Evolutionary conservation across 2,329 filamentous ascomycete genomes (phyloP).

Genomic region (Epichloe typhina): DNA sequence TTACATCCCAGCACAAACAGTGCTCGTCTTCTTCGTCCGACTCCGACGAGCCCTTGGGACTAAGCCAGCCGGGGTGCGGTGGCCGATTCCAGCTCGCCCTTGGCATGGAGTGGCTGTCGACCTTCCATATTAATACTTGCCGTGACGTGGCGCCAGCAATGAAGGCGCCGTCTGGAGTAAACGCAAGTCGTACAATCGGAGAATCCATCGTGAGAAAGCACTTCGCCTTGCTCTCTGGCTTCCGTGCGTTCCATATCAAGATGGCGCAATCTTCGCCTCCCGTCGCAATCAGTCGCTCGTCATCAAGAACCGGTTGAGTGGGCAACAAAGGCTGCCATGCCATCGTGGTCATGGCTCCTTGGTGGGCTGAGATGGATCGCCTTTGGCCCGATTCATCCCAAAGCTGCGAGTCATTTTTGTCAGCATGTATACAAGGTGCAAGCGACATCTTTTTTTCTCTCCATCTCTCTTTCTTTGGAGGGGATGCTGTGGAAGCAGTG

Average conservation of each 20-base stretch:
- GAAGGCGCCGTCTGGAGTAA: conserved; percentile 50
- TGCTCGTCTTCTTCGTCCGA: conserved; percentile 47
- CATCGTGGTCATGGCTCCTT: conserved; percentile 43
- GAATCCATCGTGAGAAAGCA: conserved; percentile 48
- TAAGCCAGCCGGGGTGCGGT: conserved; percentile 44
- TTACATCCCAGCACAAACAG: conserved; percentile 48
- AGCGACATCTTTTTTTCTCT: background rate
- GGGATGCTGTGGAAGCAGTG: background rate
- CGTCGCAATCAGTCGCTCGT: conserved; percentile 46
- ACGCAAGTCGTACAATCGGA: conserved; percentile 44
- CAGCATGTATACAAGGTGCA: background rate
- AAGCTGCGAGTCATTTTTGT: conserved; percentile 24
- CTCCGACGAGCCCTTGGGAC: conserved; percentile 38
- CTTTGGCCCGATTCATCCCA: conserved; percentile 42
- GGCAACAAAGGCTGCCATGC: conserved; percentile 43
- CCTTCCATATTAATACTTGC: conserved; percentile 51
- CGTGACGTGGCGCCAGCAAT: conserved; percentile 48
- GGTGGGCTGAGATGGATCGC: conserved; percentile 44
- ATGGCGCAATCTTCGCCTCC: conserved; percentile 51
- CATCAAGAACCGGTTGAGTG: conserved; percentile 23
- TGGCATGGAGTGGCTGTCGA: conserved; percentile 44
- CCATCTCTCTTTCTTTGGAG: background rate
- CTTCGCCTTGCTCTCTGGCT: conserved; percentile 40
- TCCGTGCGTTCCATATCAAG: conserved; percentile 47
- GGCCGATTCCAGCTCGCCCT: conserved; percentile 46